Percentiles rank a stretch among this genome's conserved stretches.
phyloP scores from a whole-genome alignment of 208 protist species.

The Herpetomonas tarakana region DNA sequence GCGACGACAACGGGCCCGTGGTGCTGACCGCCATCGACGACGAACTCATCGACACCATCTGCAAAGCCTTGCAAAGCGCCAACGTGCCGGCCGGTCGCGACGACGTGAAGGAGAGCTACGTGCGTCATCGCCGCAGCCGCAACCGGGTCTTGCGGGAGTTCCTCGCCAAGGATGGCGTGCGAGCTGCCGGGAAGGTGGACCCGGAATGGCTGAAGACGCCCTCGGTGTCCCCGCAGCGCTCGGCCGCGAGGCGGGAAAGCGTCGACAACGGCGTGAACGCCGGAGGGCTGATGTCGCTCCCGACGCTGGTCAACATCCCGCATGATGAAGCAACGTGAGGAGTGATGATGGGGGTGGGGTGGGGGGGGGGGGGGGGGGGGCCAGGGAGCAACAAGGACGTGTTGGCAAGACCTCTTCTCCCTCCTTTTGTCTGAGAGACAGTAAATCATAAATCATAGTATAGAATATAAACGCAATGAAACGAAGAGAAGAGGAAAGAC shows the following conservation, averaged over 20 bases:
- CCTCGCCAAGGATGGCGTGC: slow-evolving; percentile 4
- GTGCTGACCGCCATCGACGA: slow-evolving; percentile 21
- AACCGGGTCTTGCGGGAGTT: slow-evolving; percentile 22
- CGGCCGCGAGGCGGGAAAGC: not conserved
- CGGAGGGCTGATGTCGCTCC: not conserved
- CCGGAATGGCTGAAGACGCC: not conserved
- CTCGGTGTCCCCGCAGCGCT: not conserved
- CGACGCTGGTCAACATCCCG: not conserved
- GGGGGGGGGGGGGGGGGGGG: no score
- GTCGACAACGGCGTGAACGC: not conserved
- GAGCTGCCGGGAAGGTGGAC: not conserved
- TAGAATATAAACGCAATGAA: no score
- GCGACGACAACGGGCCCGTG: slow-evolving; percentile 6
- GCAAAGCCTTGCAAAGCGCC: slow-evolving; percentile 10
- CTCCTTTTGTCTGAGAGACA: no score
- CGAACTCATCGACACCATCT: slow-evolving; percentile 22
- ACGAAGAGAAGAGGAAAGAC: no score
- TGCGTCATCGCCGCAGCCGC: slow-evolving; percentile 20
- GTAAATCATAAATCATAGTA: no score
- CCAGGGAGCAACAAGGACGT: no score
- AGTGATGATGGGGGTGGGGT: no score
- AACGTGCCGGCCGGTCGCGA: slow-evolving; percentile 12
- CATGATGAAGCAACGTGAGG: no score
- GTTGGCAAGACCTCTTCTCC: no score
- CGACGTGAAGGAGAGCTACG: slow-evolving; percentile 27